Percentiles rank a stretch among this genome's conserved stretches.
Evolutionary conservation across 2,329 filamentous ascomycete species (phyloP).

Genomic region (Colletotrichum destructivum): DNA sequence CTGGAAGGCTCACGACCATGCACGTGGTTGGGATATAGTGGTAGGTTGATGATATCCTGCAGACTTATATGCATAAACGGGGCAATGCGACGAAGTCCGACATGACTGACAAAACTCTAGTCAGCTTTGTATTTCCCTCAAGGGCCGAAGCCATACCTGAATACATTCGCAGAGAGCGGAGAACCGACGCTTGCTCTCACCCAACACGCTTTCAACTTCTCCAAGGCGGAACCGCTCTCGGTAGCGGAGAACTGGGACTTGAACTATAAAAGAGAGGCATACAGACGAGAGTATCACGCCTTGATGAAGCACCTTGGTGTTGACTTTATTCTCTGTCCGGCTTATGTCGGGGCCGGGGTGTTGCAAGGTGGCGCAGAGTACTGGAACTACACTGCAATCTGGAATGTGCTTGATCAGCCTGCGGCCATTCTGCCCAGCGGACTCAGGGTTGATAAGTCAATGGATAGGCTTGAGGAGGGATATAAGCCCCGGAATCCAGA

Average conservation of each 20-base stretch:
- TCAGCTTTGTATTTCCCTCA: constrained; percentile 27
- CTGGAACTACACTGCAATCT: constrained; percentile 30
- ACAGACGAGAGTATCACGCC: constrained; percentile 27
- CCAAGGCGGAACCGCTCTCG: constrained; percentile 2
- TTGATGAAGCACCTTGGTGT: constrained; percentile 28
- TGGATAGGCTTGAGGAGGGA: not conserved
- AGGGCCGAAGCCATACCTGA: constrained; percentile 26
- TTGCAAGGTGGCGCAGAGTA: constrained; percentile 32
- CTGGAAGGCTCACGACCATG: constrained; percentile 63
- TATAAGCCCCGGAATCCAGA: constrained; percentile 4
- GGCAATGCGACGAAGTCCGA: too few species aligned
- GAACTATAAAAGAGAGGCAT: constrained; percentile 20
- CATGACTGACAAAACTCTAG: not conserved
- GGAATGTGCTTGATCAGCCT: constrained; percentile 32
- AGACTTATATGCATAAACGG: too few species aligned
- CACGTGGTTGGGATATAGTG: constrained; percentile 15
- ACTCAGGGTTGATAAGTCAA: constrained; percentile 4
- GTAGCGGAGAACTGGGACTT: constrained; percentile 20
- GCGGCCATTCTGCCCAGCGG: constrained; percentile 24
- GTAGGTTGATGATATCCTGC: not conserved
- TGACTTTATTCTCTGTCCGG: constrained; percentile 32
- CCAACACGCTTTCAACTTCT: constrained; percentile 16
- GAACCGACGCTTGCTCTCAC: constrained; percentile 27
- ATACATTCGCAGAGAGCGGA: constrained; percentile 26
- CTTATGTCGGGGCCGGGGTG: constrained; percentile 25